Base-by-base conservation (phyloP, 2,329 filamentous ascomycete species). In the Penicillium sp. region DNA sequence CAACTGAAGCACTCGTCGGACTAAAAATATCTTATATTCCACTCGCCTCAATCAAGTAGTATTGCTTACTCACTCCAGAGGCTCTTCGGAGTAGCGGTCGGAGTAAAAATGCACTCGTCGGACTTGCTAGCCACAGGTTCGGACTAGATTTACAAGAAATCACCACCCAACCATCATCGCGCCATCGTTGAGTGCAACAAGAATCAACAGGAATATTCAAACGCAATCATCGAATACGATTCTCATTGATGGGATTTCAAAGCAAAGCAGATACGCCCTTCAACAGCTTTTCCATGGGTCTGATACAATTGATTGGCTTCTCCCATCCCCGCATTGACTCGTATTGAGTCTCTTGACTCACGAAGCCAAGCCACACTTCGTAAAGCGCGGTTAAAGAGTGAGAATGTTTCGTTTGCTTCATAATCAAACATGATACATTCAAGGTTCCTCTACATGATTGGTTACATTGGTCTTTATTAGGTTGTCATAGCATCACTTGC, bases 31-130 rank as follows among this genome's bases (percentile, higher is more conserved):
- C 35, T 35, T 34, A 22, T 47, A 22, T 53, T 42, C 48, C 31
- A 17, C 10, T 56, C 42, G 58, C 58, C 54, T 60, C 47, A 60
- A 50, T 52, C 41, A 55, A 25, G 51, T 58, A 17, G 37, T 22
- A 55, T 17, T 35, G 15, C 28, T 49, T 38, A 34, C 37, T 11
- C 25, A 38, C 11, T n/a, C 14, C 25, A 15, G 14, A 35, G 50
- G 37, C 41, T 11, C n/a, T 12, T 61, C 59, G 62, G 54, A 62
- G 17, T 59, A 54, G 25, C 2, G 2, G 3, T 62, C 62, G 62
- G 59, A 56, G 28, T 61, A 47, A 57, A 54, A 53, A 35, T 8
- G 34, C 25, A 8, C 12, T 31, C n/a, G 2, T 57, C 54, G 54
- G 54, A 57, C 38, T 57, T 43, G 14, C 28, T 8, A 20, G 1